These are phyloP conservation scores for Xanthoconium stramineum DNA, from an alignment of 768 basidiomycete genomes.

Conservation along the genomic window DNA sequence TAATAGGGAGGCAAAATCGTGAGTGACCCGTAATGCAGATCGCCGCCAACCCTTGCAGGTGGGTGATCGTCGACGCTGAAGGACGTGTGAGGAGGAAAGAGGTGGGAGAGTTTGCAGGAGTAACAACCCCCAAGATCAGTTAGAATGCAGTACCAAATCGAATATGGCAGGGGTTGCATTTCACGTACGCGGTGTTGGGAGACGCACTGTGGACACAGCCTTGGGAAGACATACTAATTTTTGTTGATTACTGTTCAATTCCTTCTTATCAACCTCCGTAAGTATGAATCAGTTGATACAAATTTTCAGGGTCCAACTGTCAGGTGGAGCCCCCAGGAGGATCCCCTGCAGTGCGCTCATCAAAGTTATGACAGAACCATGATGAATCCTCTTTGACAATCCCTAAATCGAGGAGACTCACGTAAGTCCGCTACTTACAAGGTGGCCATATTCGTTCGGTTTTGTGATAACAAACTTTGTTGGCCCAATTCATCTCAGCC, in stretches of 20 bases:
- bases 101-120: neutral
- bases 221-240: conserved; percentile 17
- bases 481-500: neutral
- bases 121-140: conserved; percentile 6
- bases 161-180: neutral
- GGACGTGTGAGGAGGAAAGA: neutral
- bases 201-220: conserved; percentile 11
- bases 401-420: conserved; percentile 21
- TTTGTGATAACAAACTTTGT: conserved; percentile 11
- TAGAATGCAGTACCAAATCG: neutral
- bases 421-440: conserved; percentile 15
- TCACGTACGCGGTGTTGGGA: neutral
- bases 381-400: conserved; percentile 18
- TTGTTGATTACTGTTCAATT: conserved; percentile 18
- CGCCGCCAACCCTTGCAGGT: neutral
- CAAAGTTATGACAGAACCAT: conserved; percentile 26
- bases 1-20: neutral
- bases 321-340: conserved; percentile 15
- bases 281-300: conserved; percentile 21
- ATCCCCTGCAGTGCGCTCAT: conserved; percentile 11
- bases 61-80: too few relatives aligned
- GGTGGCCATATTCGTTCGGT: conserved; percentile 5
- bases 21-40: neutral
- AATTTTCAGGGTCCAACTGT: conserved; percentile 28
- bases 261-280: conserved; percentile 23